A percentile compares a stretch with the other conserved stretches of the same genome.
Conservation (phyloP, 139 green algal species). For the Chlamydomonas sp. region DNA sequence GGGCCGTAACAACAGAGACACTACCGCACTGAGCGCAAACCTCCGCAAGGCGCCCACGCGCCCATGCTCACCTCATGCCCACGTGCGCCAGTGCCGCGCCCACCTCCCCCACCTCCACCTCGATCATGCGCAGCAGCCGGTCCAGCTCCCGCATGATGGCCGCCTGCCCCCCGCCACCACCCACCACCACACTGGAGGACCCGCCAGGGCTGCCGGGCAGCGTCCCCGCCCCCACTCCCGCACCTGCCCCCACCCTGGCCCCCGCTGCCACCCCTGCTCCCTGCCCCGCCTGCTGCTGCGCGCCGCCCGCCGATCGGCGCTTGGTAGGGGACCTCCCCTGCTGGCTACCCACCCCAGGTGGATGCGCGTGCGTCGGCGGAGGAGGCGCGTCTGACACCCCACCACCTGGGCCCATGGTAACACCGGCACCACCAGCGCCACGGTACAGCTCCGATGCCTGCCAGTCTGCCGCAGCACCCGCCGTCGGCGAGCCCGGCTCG, state of each 20-base stretch:
- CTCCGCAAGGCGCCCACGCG: too few species aligned
- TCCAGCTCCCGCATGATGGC: constrained; percentile 32
- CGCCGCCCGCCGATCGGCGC: too few species aligned
- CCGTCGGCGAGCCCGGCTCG: not conserved
- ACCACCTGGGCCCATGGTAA: too few species aligned
- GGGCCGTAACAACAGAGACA: too few species aligned
- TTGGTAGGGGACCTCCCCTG: not conserved
- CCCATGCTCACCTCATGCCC: not conserved
- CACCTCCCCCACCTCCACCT: constrained; percentile 18
- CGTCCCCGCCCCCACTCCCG: not conserved
- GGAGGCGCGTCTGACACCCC: not conserved
- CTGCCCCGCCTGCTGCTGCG: not conserved
- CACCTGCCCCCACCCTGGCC: too few species aligned
- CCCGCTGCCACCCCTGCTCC: too few species aligned
- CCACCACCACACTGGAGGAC: not conserved
- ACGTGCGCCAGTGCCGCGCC: not conserved
- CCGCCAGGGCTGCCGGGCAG: not conserved
- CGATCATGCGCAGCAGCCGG: not conserved
- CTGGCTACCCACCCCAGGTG: not conserved
- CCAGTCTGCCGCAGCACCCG: not conserved
- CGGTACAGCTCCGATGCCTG: constrained; percentile 17
- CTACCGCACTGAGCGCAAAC: too few species aligned
- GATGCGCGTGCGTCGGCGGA: not conserved
- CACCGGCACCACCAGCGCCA: not conserved
- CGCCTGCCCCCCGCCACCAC: not conserved